Evolutionary conservation across 2,329 filamentous ascomycete genomes (phyloP).

Genomic region (Neopestalotiopsis clavispora): DNA sequence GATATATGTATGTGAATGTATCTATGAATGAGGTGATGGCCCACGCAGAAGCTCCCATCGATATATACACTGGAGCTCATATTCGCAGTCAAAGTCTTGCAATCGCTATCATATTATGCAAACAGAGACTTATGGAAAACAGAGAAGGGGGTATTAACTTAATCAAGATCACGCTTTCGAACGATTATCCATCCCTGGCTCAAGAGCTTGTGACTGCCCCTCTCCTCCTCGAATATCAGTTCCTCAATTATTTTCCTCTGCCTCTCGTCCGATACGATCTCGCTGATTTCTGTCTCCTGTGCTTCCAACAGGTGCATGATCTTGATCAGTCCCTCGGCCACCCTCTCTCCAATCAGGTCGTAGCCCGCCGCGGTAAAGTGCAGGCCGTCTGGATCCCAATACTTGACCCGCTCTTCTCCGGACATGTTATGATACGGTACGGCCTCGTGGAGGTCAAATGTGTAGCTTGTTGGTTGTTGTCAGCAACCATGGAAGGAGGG

Average conservation of each 20-base stretch:
- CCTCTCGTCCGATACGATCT: slow-evolving; percentile 28
- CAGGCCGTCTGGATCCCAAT: slow-evolving; percentile 64
- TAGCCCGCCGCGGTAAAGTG: slow-evolving; percentile 66
- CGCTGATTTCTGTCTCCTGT: slow-evolving; percentile 36
- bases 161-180: slow-evolving; percentile 56
- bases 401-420: slow-evolving; percentile 47
- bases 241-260: slow-evolving; percentile 42
- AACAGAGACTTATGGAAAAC: too few relatives aligned
- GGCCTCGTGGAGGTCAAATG: slow-evolving; percentile 59
- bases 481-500: neutral
- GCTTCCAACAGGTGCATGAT: slow-evolving; percentile 43
- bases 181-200: slow-evolving; percentile 61
- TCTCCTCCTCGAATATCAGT: slow-evolving; percentile 54
- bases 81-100: slow-evolving; percentile 24
- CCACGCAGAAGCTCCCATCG: too few relatives aligned
- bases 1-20: too few relatives aligned
- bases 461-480: slow-evolving; percentile 45
- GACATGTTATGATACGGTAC: slow-evolving; percentile 59
- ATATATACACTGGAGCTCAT: too few relatives aligned
- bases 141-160: slow-evolving; percentile 21
- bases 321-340: slow-evolving; percentile 57
- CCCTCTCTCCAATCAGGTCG: slow-evolving; percentile 62
- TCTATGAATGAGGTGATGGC: too few relatives aligned
- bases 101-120: neutral
- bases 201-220: slow-evolving; percentile 49